Evolutionary conservation across 805 yeast species (phyloP), one percentile per base, ranked within the genome.

Genomic region (Starmerella sirachaensis): DNA sequence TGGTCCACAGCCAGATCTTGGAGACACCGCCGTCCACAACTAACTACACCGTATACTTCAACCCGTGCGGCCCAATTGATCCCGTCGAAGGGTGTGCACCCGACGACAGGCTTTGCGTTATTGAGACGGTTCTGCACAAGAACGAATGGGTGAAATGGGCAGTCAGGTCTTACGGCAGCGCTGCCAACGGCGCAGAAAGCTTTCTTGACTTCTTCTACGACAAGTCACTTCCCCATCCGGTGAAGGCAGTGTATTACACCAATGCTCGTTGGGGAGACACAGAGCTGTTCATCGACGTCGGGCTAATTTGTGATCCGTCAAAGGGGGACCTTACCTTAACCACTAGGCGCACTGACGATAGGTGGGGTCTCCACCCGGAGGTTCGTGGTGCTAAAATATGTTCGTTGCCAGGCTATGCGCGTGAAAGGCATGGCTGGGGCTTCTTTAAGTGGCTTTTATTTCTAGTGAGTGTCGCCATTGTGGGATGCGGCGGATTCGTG

Each of bases 371-470:
- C n/a, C 33, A 8, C 12, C 33, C 6, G 33, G 18, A 7, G n/a
- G n/a, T n/a, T n/a, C n/a, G n/a, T n/a, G n/a, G n/a, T n/a, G n/a
- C n/a, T n/a, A n/a, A n/a, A n/a, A n/a, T n/a, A n/a, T n/a, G n/a
- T n/a, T n/a, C n/a, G n/a, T n/a, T n/a, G 8, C 14, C 9, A 4
- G 12, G 11, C 16, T 7, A 14, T 6, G 29, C 6, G 12, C 12
- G 13, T 5, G 18, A 23, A 13, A 24, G 14, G 8, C 17, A 27
- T 12, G 41, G 41, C 14, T 75, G 88, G 77, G 91, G 93, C 37
- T 72, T 86, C 69, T 72, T 86, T 55, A 72, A 85, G 2, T 82
- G 88, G 76, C 52, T 84, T 8, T 82, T 86, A 54, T 76, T 86
- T 48, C 60, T 85, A n/a, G 59, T 77, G 47, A 81, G 82, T 13